Evolutionary conservation across 257 asterid species (phyloP).

Genomic region (Solanum chilense): DNA sequence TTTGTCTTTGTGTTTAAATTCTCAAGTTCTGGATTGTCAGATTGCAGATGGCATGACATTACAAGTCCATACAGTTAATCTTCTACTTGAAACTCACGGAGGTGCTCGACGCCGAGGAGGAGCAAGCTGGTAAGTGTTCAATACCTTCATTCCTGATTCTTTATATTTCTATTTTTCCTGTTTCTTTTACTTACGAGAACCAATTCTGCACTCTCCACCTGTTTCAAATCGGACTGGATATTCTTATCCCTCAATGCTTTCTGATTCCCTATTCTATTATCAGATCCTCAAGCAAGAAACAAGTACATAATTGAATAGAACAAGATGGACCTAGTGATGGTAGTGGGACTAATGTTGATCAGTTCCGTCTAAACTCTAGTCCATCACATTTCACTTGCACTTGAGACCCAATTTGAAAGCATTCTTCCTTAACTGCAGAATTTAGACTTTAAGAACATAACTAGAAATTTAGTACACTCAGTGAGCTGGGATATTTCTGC

Average conservation of each 20-base stretch:
- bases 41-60: constrained; percentile 98
- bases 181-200: background rate
- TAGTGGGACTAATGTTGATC: background rate
- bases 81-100: constrained; percentile 93
- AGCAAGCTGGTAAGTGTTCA: constrained; percentile 75
- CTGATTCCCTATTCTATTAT: background rate
- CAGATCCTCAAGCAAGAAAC: background rate
- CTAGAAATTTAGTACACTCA: background rate
- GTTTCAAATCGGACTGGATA: background rate
- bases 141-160: constrained; percentile 5
- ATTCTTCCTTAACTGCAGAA: background rate
- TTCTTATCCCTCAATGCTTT: background rate
- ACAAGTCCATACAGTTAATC: constrained; percentile 77
- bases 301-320: background rate
- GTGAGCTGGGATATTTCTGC: background rate
- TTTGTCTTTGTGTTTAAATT: background rate
- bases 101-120: constrained; percentile 81
- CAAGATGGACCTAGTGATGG: background rate
- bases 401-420: background rate
- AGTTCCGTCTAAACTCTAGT: background rate
- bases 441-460: background rate
- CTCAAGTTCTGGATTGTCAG: constrained; percentile 24
- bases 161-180: background rate
- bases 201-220: background rate
- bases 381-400: background rate